phyloP scores from a whole-genome alignment of 129 eudicot genomes.

The Flaveria bidentis region DNA sequence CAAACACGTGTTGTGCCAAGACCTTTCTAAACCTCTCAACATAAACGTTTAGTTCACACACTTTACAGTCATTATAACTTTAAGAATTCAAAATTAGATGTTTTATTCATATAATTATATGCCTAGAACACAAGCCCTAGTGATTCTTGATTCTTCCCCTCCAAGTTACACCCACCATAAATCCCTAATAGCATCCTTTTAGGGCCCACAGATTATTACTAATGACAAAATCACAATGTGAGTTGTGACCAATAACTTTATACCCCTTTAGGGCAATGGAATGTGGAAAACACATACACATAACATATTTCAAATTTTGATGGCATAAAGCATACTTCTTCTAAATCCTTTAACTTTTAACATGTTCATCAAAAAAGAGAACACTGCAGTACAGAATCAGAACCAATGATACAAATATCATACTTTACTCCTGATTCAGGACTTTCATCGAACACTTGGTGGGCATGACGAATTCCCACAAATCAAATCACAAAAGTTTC shows the following conservation, averaged over 20 bases:
- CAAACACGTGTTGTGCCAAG: not conserved
- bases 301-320: not conserved
- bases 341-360: not conserved
- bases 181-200: not conserved
- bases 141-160: conserved; percentile 15
- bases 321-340: not conserved
- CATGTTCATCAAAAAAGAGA: not conserved
- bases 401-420: not conserved
- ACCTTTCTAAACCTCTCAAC: not conserved
- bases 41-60: not conserved
- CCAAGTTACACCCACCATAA: not conserved
- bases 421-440: conserved; percentile 30
- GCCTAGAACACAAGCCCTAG: conserved; percentile 1
- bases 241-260: not conserved
- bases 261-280: not conserved
- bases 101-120: conserved; percentile 2
- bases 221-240: conserved; percentile 4
- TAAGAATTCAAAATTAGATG: not conserved
- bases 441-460: conserved; percentile 51
- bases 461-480: conserved; percentile 21
- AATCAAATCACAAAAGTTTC: not conserved
- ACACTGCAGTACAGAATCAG: not conserved
- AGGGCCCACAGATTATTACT: conserved; percentile 1
- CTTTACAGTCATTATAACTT: not conserved
- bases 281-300: not conserved